These are phyloP conservation scores for Leucaena leucocephala DNA, from an alignment of 306 rosid genomes.

Conservation along the genomic window DNA sequence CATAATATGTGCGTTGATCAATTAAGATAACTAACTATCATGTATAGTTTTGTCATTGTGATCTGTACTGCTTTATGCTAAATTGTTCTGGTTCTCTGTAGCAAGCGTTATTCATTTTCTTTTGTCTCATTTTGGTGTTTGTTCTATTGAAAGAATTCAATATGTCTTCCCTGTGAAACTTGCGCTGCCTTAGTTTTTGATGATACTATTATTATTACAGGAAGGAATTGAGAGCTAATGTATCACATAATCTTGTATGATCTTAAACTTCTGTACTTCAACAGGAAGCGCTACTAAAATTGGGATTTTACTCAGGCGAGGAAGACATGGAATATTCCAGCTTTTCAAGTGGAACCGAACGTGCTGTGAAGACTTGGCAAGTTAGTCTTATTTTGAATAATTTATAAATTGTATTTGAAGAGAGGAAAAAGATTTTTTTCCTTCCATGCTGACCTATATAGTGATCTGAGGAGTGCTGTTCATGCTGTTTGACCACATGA, in stretches of 20 bases:
- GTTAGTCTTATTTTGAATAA: conserved; percentile 52
- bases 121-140: neutral
- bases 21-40: neutral
- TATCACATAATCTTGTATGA: conserved; percentile 8
- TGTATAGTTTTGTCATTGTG: neutral
- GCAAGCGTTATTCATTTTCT: neutral
- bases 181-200: neutral
- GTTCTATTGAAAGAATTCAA: neutral
- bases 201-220: neutral
- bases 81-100: neutral
- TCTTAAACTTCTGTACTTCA: conserved; percentile 6
- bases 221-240: conserved; percentile 23
- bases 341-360: conserved; percentile 87
- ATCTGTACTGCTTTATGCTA: neutral
- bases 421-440: neutral
- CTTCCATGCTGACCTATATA: conserved; percentile 2
- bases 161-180: neutral
- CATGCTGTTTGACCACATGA: conserved; percentile 7
- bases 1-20: neutral
- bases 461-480: neutral
- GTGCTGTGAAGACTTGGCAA: conserved; percentile 98
- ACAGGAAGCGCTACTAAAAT: conserved; percentile 77
- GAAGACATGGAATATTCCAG: conserved; percentile 87
- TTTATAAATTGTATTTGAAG: conserved; percentile 4
- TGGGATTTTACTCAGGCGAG: conserved; percentile 92